A percentile compares a stretch with the other conserved stretches of the same genome.
phyloP scores from a whole-genome alignment of 1,284 basidiomycete species.

The Neolentinus lepideus region DNA sequence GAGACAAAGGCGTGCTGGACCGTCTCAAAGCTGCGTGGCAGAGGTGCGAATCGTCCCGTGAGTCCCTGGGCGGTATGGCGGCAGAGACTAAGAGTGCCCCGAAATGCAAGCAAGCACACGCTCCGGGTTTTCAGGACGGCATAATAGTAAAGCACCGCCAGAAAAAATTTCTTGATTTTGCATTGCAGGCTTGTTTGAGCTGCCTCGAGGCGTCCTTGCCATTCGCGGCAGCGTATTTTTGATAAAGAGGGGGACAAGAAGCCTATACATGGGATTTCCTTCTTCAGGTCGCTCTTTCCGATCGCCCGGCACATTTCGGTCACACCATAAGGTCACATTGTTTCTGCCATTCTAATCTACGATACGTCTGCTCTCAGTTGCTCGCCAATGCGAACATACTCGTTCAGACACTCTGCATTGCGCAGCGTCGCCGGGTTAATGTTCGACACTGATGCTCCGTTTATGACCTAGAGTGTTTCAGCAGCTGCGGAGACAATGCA shows the following conservation, averaged over 20 bases:
- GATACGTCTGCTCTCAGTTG: constrained; percentile 34
- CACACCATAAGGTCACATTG: constrained; percentile 2
- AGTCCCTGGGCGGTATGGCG: neutral
- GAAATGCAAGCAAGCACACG: neutral
- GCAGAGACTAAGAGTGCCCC: neutral
- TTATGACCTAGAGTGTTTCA: constrained; percentile 54
- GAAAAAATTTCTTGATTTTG: neutral
- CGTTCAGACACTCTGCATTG: constrained; percentile 40
- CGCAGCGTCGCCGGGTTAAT: constrained; percentile 74
- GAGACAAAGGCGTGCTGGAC: constrained; percentile 1
- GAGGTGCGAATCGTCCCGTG: neutral
- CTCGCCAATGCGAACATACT: neutral
- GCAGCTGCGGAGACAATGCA: constrained; percentile 14
- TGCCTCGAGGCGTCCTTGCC: constrained; percentile 3
- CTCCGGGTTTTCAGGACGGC: neutral
- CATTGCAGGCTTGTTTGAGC: neutral
- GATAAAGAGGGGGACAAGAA: neutral
- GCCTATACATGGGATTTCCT: neutral
- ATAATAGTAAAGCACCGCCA: neutral
- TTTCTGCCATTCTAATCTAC: constrained; percentile 14
- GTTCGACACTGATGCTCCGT: constrained; percentile 62
- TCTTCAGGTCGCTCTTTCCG: neutral
- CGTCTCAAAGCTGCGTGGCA: neutral
- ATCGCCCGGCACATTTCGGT: neutral
- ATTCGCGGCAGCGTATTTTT: neutral